Conservation (phyloP, 495 filamentous ascomycete species). For the Lasiosphaeris hirsuta region DNA sequence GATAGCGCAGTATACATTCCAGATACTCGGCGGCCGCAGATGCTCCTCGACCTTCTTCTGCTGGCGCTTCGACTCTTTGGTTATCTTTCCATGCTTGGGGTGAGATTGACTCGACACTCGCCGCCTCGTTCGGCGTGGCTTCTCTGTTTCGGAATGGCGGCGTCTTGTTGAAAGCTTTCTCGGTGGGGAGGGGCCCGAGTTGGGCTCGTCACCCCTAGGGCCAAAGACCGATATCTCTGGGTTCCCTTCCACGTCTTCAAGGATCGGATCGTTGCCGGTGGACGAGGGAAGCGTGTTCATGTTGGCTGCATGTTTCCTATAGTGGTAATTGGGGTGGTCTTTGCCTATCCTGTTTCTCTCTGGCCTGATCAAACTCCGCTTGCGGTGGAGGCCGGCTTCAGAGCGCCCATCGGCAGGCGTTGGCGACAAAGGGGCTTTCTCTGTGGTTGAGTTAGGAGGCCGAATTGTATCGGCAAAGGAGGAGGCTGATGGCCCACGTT, state of each 20-base stretch:
- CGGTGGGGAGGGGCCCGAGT: conserved; percentile 39
- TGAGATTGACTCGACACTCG: conserved; percentile 27
- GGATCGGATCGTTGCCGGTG: conserved; percentile 84
- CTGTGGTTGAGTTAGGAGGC: conserved; percentile 46
- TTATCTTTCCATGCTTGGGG: conserved; percentile 41
- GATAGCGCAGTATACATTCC: conserved; percentile 92
- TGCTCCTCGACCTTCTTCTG: conserved; percentile 64
- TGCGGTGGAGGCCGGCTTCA: conserved; percentile 54
- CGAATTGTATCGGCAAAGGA: conserved; percentile 49
- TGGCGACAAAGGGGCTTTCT: conserved; percentile 43
- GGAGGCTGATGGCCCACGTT: conserved; percentile 47
- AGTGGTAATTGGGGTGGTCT: conserved; percentile 91
- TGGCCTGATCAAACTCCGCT: conserved; percentile 81
- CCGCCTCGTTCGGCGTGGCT: conserved; percentile 28
- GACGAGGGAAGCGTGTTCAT: conserved; percentile 86
- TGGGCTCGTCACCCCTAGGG: conserved; percentile 36
- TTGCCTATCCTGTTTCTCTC: conserved; percentile 77
- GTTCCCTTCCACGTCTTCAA: conserved; percentile 60
- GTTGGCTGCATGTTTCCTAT: conserved; percentile 83
- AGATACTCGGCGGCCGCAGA: conserved; percentile 78
- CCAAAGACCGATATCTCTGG: conserved; percentile 41
- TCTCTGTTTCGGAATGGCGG: conserved; percentile 35
- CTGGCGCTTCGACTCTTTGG: conserved; percentile 58
- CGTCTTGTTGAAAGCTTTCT: conserved; percentile 23
- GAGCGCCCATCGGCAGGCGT: conserved; percentile 21